Evolutionary conservation across 352 stramenopile species (phyloP).

Genomic region (Pythium phragmitis): DNA sequence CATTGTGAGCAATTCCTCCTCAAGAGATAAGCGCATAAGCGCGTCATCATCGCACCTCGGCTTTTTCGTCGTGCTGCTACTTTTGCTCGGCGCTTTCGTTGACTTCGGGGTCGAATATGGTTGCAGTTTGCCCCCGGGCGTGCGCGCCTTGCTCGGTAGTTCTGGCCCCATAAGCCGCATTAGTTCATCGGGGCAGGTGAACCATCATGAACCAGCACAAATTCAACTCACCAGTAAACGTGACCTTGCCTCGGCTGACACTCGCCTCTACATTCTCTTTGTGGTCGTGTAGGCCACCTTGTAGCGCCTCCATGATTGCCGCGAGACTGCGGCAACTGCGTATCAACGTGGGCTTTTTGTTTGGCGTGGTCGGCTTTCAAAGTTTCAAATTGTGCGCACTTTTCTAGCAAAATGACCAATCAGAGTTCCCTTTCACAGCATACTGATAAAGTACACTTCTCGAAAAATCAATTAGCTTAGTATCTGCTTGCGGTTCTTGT

Average conservation of each 20-base stretch:
- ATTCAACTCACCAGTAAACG: conserved; percentile 27
- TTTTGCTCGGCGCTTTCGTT: conserved; percentile 22
- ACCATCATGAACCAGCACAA: too few species aligned
- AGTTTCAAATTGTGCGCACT: conserved; percentile 12
- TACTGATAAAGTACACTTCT: conserved; percentile 1
- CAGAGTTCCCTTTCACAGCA: neutral
- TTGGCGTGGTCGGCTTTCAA: conserved; percentile 1
- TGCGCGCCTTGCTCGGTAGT: conserved; percentile 12
- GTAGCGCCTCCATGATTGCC: conserved; percentile 48
- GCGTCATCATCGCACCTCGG: conserved; percentile 35
- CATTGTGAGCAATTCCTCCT: neutral
- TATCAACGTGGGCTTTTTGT: too few species aligned
- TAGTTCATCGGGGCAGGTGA: neutral
- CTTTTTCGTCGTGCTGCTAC: conserved; percentile 36
- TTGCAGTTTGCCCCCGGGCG: conserved; percentile 13
- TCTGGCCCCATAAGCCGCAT: conserved; percentile 8
- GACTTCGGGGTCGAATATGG: conserved; percentile 44
- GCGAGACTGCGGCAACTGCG: neutral
- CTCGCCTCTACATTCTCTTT: conserved; percentile 73
- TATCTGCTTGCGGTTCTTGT: too few species aligned
- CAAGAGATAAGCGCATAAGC: neutral
- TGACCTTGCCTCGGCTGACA: conserved; percentile 32
- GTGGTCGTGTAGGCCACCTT: conserved; percentile 36
- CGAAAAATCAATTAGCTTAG: too few species aligned
- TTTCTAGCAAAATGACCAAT: neutral